Percentiles rank a stretch among this genome's conserved stretches.
phyloP scores from a whole-genome alignment of 164 flowering plant genomes.

The Liriodendron chinense region DNA sequence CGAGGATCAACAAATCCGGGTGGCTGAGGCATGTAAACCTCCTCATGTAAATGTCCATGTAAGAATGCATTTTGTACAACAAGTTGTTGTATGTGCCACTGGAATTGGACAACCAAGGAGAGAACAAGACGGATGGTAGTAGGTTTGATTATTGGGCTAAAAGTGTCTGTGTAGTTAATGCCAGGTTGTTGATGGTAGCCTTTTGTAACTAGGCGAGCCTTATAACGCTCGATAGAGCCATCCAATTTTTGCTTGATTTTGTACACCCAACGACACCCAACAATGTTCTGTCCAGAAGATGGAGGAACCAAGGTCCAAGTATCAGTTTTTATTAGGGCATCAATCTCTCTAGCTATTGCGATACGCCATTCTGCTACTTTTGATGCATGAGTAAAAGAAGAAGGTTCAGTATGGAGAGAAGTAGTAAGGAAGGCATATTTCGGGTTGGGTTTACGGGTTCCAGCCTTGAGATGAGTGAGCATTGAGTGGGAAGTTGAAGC shows the following conservation, averaged over 20 bases:
- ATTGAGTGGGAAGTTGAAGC: background rate
- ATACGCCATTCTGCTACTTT: background rate
- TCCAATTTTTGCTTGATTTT: background rate
- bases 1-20: background rate
- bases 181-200: background rate
- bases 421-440: background rate
- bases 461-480: background rate
- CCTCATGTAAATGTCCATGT: constrained; percentile 11
- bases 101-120: background rate
- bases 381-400: background rate
- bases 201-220: constrained; percentile 3
- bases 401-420: too few species aligned
- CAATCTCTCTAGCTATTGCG: constrained; percentile 1
- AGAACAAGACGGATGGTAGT: constrained; percentile 2
- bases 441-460: background rate
- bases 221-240: background rate
- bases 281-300: background rate
- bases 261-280: constrained; percentile 13
- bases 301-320: constrained; percentile 11
- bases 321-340: background rate
- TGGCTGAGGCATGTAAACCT: too few species aligned
- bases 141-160: constrained; percentile 7
- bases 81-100: background rate
- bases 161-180: background rate
- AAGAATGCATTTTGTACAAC: background rate